Evolutionary conservation across 2,329 filamentous ascomycete species (phyloP).

Genomic region (Neonectria magnoliae): DNA sequence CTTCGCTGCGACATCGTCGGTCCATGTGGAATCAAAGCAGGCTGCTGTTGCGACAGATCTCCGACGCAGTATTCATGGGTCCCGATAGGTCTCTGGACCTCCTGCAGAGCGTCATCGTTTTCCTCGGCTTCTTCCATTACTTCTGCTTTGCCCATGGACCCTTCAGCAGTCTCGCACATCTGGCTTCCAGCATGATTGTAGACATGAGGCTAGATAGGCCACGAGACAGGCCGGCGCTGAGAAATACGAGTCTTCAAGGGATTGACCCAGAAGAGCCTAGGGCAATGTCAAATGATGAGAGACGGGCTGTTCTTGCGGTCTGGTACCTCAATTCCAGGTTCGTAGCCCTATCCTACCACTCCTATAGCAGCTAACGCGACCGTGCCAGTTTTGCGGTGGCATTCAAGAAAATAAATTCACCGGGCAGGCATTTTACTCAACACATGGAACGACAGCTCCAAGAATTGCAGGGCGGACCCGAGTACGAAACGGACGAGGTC

Average conservation of each 20-base stretch:
- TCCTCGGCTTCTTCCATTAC: conserved; percentile 25
- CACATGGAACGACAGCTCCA: conserved; percentile 11
- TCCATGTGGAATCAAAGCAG: conserved; percentile 25
- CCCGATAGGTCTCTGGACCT: conserved; percentile 25
- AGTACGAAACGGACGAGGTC: conserved; percentile 22
- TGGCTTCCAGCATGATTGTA: conserved; percentile 16
- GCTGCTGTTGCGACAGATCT: conserved; percentile 17
- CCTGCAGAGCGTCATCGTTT: conserved; percentile 24
- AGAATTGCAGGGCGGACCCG: conserved; percentile 13
- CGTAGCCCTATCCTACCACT: not conserved
- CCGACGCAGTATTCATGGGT: conserved; percentile 15
- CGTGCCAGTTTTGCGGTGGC: conserved; percentile 12
- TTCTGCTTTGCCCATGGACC: conserved; percentile 23
- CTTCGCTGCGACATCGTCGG: conserved; percentile 17
- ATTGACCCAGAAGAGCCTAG: conserved; percentile 3
- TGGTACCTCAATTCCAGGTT: conserved; percentile 27
- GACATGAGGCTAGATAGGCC: conserved; percentile 19
- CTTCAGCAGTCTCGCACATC: conserved; percentile 20
- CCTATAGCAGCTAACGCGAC: not conserved
- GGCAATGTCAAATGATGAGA: conserved; percentile 22
- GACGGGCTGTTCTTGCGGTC: conserved; percentile 16
- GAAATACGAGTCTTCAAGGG: not conserved
- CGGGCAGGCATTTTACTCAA: conserved; percentile 7
- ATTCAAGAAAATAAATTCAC: conserved; percentile 15
- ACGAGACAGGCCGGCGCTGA: not conserved